Conservation (phyloP, 1,139 yeast species). For the Meyerozyma elateridarum region DNA sequence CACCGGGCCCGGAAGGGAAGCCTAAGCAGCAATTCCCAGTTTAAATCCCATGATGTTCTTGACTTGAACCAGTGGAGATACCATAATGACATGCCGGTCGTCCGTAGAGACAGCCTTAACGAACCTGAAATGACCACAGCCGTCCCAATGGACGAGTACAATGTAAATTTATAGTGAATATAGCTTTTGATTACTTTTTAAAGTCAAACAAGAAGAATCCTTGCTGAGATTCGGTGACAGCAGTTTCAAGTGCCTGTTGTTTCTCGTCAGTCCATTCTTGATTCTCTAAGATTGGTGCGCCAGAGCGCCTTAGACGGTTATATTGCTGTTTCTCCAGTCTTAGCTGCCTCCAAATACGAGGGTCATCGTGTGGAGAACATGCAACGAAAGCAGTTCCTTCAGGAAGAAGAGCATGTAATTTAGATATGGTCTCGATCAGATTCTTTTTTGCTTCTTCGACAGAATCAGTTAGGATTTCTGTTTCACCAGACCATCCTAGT, state of each 20-base stretch:
- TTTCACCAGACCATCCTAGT: too few relatives aligned
- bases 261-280: not conserved
- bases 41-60: slow-evolving; percentile 23
- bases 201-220: slow-evolving; percentile 1
- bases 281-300: too few relatives aligned
- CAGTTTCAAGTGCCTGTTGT: not conserved
- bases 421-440: too few relatives aligned
- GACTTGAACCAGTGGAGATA: slow-evolving; percentile 30
- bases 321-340: too few relatives aligned
- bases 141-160: slow-evolving; percentile 1
- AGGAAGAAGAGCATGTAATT: too few relatives aligned
- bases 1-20: slow-evolving; percentile 20
- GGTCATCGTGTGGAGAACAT: too few relatives aligned
- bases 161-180: not conserved
- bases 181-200: not conserved
- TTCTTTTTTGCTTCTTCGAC: too few relatives aligned
- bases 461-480: too few relatives aligned
- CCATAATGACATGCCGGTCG: slow-evolving; percentile 16
- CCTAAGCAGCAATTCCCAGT: slow-evolving; percentile 15
- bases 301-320: too few relatives aligned
- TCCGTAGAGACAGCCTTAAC: slow-evolving; percentile 3
- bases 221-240: not conserved
- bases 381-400: too few relatives aligned
- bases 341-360: too few relatives aligned
- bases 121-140: slow-evolving; percentile 1